Base-by-base conservation (phyloP, 148 eudicot species). In the Cornus florida region DNA sequence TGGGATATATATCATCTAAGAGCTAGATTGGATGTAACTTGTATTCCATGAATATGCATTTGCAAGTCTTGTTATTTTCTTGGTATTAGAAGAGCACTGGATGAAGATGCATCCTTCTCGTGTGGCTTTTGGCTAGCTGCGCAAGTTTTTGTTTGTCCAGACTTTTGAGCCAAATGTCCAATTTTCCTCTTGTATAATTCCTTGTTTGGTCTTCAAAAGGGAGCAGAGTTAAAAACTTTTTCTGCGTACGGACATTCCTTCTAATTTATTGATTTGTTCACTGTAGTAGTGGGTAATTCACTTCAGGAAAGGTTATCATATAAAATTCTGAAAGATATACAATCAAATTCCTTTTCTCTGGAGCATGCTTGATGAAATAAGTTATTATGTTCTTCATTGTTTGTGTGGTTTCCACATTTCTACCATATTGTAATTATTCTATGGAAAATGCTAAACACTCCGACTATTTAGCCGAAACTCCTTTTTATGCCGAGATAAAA, bases 361-460 rank as follows among this genome's bases (percentile, higher is more conserved):
- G 59, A 46, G 74, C 74, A 43, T 71, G 74, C 57, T 71, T 71
- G 43, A 43, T 71, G 59, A 46, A 71, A 50, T 22, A 16, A 43
- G 11, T 5, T 43, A 41, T 20, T 35, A 35, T 71, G 9, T 71
- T 70, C 53, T 39, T 70, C 56, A 39, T 70, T 48, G 53, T 48
- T 4, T 48, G 10, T 7, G 12, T 48, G 53, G 6, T 3, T 48
- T 48, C 53, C 53, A 11, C 53, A 48, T 48, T 28, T 17, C 75
- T 28, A 50, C 39, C 50, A 48, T 50, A 16, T 12, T 43, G 22
- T 2, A 35, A 35, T 35, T 35, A 35, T 4, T 35, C 38, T 35
- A 35, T 35, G 38, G 38, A 35, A 35, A 35, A 4, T 35, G 38
- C 38, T 35, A 35, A 35, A 35, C 38, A 35, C 38, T 35, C 5